These are phyloP conservation scores for Boletus sp. DNA, from an alignment of 768 basidiomycete species.

Conservation along the genomic window DNA sequence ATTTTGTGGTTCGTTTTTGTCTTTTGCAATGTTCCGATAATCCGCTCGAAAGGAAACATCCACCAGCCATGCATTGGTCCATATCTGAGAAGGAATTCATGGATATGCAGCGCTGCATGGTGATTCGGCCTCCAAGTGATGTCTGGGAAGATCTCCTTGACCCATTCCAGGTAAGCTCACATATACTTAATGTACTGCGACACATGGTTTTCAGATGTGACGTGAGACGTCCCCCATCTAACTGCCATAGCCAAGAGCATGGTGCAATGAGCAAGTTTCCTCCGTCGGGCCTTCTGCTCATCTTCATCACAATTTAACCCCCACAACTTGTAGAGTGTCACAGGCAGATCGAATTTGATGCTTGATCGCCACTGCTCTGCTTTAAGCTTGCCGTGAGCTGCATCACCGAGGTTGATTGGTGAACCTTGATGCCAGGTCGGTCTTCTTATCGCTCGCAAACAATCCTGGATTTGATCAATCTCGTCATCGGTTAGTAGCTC, in stretches of 20 bases:
- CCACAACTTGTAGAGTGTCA: conserved; percentile 34
- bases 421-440: conserved; percentile 24
- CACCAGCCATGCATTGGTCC: conserved; percentile 37
- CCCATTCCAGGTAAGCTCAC: conserved; percentile 20
- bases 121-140: conserved; percentile 29
- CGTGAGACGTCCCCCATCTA: conserved; percentile 17
- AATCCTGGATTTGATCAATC: not conserved
- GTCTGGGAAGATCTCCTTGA: conserved; percentile 20
- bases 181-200: conserved; percentile 24
- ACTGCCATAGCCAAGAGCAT: conserved; percentile 34
- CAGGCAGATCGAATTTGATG: conserved; percentile 27
- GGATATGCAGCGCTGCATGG: conserved; percentile 33
- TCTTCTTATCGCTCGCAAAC: not conserved
- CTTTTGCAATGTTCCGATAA: conserved; percentile 28
- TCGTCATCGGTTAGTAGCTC: not conserved
- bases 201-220: conserved; percentile 15
- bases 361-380: conserved; percentile 34
- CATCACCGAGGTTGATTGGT: conserved; percentile 17
- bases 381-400: conserved; percentile 33
- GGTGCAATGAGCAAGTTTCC: conserved; percentile 24
- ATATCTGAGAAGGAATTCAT: conserved; percentile 24
- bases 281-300: not conserved
- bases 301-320: not conserved
- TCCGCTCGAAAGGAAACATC: conserved; percentile 33
- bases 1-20: conserved; percentile 1